Conservation (phyloP, 2,329 filamentous ascomycete genomes). For the Epicoccum sorghinum region DNA sequence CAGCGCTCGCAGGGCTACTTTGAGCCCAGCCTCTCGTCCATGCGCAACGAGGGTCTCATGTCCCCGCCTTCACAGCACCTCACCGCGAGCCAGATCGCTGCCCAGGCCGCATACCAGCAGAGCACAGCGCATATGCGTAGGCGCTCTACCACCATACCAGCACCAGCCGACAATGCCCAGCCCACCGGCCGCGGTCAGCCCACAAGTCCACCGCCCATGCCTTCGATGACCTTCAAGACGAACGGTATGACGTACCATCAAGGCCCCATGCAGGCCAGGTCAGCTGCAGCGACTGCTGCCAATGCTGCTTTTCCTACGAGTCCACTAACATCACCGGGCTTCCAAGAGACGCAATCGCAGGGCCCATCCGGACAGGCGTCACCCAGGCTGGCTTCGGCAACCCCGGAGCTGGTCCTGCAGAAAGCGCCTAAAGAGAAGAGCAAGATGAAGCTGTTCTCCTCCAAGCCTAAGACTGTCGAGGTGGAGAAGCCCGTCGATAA, state of each 20-base stretch:
- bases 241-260: conserved; percentile 62
- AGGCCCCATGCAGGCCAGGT: conserved; percentile 65
- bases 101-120: conserved; percentile 74
- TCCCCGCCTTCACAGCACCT: conserved; percentile 51
- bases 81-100: conserved; percentile 77
- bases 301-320: conserved; percentile 76
- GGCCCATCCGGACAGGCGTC: conserved; percentile 34
- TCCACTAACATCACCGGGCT: conserved; percentile 52
- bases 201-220: conserved; percentile 63
- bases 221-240: conserved; percentile 48
- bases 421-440: conserved; percentile 71
- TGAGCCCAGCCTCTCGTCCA: conserved; percentile 72
- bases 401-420: conserved; percentile 59
- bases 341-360: conserved; percentile 29
- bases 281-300: conserved; percentile 72
- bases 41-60: conserved; percentile 43
- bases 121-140: conserved; percentile 63
- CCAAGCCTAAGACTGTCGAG: conserved; percentile 73
- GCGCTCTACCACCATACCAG: conserved; percentile 75
- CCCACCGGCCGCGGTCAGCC: conserved; percentile 50
- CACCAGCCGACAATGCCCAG: conserved; percentile 48
- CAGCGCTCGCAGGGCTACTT: conserved; percentile 79
- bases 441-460: conserved; percentile 80
- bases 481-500: conserved; percentile 65
- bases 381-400: conserved; percentile 37